These are phyloP conservation scores for Pseudotsuga menziesii DNA, from an alignment of 75 land plant species.

Conservation along the genomic window DNA sequence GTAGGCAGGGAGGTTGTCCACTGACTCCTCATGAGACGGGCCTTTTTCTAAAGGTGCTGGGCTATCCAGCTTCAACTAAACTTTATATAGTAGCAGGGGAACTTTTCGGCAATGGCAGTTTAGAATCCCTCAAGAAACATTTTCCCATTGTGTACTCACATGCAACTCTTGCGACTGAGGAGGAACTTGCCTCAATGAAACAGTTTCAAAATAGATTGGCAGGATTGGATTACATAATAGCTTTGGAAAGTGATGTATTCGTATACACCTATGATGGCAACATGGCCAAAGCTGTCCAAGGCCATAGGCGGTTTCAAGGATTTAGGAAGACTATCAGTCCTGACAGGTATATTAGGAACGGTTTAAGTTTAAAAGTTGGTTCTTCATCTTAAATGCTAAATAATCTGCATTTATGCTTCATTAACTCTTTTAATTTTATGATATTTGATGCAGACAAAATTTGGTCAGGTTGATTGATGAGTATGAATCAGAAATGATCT, in stretches of 20 bases:
- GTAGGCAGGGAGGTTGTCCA: constrained; percentile 45
- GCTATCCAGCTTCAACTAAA: constrained; percentile 30
- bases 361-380: too few species aligned
- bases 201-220: constrained; percentile 21
- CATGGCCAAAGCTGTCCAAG: constrained; percentile 39
- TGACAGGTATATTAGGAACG: constrained; percentile 26
- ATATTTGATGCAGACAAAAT: too few species aligned
- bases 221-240: constrained; percentile 22
- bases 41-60: constrained; percentile 33
- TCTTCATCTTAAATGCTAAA: too few species aligned
- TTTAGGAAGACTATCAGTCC: constrained; percentile 39
- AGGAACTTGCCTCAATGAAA: constrained; percentile 13
- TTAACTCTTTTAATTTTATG: too few species aligned
- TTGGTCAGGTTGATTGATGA: constrained; percentile 24
- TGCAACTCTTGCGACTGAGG: constrained; percentile 28
- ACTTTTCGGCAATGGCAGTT: constrained; percentile 25
- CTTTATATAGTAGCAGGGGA: constrained; percentile 40
- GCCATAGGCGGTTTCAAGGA: constrained; percentile 45
- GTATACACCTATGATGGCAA: constrained; percentile 27
- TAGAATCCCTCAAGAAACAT: constrained; percentile 11
- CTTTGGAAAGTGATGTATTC: constrained; percentile 23
- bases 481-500: constrained; percentile 28
- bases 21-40: constrained; percentile 44
- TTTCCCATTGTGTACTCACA: constrained; percentile 45
- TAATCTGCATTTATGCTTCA: too few species aligned